Base-by-base conservation (phyloP, 441 rosid species). In the Gossypium davidsonii region DNA sequence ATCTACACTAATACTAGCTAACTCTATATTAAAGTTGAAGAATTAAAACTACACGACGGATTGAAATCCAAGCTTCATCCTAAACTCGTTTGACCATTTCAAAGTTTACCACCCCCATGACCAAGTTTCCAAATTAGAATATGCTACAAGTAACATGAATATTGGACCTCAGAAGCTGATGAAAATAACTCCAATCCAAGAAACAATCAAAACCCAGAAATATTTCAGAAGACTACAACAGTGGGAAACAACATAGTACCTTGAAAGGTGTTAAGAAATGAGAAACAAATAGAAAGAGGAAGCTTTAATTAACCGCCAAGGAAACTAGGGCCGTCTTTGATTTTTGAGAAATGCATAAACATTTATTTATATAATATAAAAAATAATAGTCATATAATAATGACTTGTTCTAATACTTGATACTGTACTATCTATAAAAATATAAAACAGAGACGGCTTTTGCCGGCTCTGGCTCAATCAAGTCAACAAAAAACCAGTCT, bases 401-500 rank as follows among this genome's bases (percentile, higher is more conserved):
- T 34, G 39, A 34, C 39, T 34, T 34, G 39, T 34, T 6, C 39
- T 34, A 34, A 34, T 34, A 6, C 39, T 34, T 34, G 8, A 34
- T 34, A 34, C 7, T 34, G 39, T 37, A 37, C 6, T n/a, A 21
- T 52, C 51, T 6, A 69, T 9, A 10, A 0, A 44, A 6, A 51
- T 25, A 18, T n/a, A 55, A 0, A 23, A 15, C 44, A n/a, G 34
- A 77, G 80, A 69, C 83, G 83, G 75, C 73, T 63, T 64, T 49
- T 65, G 83, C 83, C 79, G 77, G 76, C 80, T 10, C 53, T 37
- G 25, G 20, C 73, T 60, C 62, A 73, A 75, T 76, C 79, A 61
- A 73, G 78, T 76, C 79, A 73, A 76, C 70, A 59, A 44, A 69
- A 34, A 70, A n/a, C 74, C 55, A 15, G 44, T 70, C 37, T n/a